phyloP scores from a whole-genome alignment of 2,329 filamentous ascomycete species.

The Aureobasidium sp. region DNA sequence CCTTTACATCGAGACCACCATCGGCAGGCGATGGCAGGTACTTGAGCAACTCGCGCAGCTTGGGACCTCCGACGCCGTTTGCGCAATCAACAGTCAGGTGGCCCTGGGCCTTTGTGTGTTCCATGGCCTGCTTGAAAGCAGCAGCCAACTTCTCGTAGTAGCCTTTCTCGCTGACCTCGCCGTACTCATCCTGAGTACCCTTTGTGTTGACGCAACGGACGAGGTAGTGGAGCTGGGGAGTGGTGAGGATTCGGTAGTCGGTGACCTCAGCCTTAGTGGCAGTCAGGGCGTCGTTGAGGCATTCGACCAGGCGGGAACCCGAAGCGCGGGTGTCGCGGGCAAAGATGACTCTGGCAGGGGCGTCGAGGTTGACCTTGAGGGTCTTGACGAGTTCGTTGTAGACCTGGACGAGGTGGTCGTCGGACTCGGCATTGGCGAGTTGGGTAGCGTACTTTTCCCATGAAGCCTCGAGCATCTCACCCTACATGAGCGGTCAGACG shows the following conservation, averaged over 20 bases:
- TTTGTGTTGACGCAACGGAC: slow-evolving; percentile 92
- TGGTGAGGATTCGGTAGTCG: slow-evolving; percentile 89
- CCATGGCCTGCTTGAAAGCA: slow-evolving; percentile 79
- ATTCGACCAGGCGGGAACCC: slow-evolving; percentile 72
- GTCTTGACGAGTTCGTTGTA: slow-evolving; percentile 70
- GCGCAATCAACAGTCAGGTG: slow-evolving; percentile 84
- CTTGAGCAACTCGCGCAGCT: slow-evolving; percentile 80
- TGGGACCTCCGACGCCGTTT: slow-evolving; percentile 92
- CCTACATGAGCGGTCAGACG: slow-evolving; percentile 40
- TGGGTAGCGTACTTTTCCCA: slow-evolving; percentile 88
- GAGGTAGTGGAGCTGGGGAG: slow-evolving; percentile 95
- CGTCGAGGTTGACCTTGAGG: slow-evolving; percentile 65
- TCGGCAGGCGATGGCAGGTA: slow-evolving; percentile 62
- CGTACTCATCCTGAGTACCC: slow-evolving; percentile 79
- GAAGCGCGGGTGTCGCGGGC: slow-evolving; percentile 91
- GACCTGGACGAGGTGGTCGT: slow-evolving; percentile 66
- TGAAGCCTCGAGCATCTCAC: slow-evolving; percentile 89
- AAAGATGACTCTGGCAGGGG: slow-evolving; percentile 74
- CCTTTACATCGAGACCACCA: slow-evolving; percentile 69
- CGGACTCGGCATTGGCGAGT: slow-evolving; percentile 75
- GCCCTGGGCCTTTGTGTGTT: slow-evolving; percentile 66
- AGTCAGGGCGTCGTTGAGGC: slow-evolving; percentile 71
- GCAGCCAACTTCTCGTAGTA: slow-evolving; percentile 90
- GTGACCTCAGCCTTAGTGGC: slow-evolving; percentile 66
- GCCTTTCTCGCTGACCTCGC: slow-evolving; percentile 78